phyloP scores from a whole-genome alignment of 108 stramenopile genomes.

The Nitzschia sp. region DNA sequence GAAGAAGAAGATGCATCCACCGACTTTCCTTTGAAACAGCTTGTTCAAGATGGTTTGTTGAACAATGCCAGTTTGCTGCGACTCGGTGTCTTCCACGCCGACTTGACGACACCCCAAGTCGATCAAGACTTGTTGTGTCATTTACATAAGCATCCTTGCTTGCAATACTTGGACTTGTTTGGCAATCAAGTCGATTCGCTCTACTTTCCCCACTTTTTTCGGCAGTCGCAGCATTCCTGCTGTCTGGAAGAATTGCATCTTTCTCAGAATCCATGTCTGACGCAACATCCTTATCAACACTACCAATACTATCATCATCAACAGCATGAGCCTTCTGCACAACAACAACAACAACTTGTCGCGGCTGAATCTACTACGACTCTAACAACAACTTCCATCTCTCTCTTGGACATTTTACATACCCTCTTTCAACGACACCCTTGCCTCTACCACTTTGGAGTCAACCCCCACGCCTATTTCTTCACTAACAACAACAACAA shows the following conservation, averaged over 20 bases:
- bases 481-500: no score
- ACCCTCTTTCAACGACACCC: conserved; percentile 2
- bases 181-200: conserved; percentile 2
- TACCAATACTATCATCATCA: neutral
- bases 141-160: neutral
- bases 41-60: neutral
- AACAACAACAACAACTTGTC: neutral
- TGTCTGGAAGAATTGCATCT: conserved; percentile 1
- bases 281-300: neutral
- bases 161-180: neutral
- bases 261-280: neutral
- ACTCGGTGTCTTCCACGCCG: neutral
- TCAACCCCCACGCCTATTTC: neutral
- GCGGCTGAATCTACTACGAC: neutral
- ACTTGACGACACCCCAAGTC: neutral
- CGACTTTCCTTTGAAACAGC: neutral
- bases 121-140: neutral
- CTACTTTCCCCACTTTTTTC: neutral
- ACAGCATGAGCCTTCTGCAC: neutral
- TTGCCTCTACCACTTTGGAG: conserved; percentile 4
- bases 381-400: neutral
- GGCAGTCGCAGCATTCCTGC: neutral
- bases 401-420: neutral
- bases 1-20: neutral
- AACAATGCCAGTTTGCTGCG: neutral